These are phyloP conservation scores for Salvia miltiorrhiza DNA, from an alignment of 257 asterid genomes.

Conservation along the genomic window DNA sequence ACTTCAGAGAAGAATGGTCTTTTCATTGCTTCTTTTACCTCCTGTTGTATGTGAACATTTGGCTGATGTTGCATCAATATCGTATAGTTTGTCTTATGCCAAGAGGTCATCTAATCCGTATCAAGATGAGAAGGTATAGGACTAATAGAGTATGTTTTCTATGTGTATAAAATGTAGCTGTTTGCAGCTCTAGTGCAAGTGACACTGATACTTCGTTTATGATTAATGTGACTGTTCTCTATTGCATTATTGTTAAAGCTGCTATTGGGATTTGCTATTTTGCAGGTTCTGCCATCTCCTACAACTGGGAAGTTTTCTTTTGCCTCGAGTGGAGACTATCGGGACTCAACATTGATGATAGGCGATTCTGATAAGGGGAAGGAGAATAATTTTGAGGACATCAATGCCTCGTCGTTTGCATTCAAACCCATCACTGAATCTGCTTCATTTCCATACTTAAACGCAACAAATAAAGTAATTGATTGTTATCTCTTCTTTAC, in stretches of 20 bases:
- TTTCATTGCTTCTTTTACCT: neutral
- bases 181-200: neutral
- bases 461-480: conserved; percentile 47
- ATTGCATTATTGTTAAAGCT: conserved; percentile 8
- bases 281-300: conserved; percentile 57
- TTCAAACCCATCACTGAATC: conserved; percentile 53
- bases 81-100: neutral
- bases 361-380: conserved; percentile 46
- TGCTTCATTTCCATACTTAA: conserved; percentile 38
- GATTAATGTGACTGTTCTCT: neutral
- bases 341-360: conserved; percentile 24
- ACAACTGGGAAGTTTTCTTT: conserved; percentile 67
- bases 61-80: neutral
- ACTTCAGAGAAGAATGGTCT: neutral
- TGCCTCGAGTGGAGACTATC: conserved; percentile 34
- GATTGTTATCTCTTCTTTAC: conserved; percentile 10
- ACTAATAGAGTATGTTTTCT: neutral
- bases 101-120: neutral
- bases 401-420: conserved; percentile 57
- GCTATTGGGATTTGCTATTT: neutral
- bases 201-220: neutral
- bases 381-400: conserved; percentile 45
- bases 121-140: neutral
- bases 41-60: neutral
- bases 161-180: neutral